Conservation (phyloP, 129 eudicot species). For the Flaveria robusta region DNA sequence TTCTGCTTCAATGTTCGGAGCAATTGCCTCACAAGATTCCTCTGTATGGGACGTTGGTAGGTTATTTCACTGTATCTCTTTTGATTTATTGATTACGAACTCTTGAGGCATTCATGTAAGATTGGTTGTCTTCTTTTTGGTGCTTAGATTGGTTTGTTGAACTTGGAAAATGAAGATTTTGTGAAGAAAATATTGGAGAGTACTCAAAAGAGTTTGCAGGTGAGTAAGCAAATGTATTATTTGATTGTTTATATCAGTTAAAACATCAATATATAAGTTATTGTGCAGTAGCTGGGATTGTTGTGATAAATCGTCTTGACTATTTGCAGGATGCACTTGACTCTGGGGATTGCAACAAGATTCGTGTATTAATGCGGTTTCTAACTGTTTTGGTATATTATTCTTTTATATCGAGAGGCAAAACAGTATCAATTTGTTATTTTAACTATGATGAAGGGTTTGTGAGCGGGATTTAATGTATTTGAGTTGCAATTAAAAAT, state of each 20-base stretch:
- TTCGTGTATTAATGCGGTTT: conserved; percentile 81
- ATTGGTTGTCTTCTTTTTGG: not conserved
- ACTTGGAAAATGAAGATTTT: conserved; percentile 85
- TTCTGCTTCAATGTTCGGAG: conserved; percentile 89
- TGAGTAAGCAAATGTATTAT: conserved; percentile 27
- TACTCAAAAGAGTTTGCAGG: conserved; percentile 77
- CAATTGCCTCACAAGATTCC: conserved; percentile 98
- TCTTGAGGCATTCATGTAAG: not conserved
- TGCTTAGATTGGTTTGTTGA: conserved; percentile 80
- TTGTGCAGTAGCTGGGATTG: not conserved
- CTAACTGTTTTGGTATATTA: conserved; percentile 83
- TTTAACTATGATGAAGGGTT: conserved; percentile 9
- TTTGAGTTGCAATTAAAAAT: conserved; percentile 4
- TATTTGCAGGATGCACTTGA: conserved; percentile 66
- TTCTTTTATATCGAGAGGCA: not conserved
- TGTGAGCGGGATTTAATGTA: not conserved
- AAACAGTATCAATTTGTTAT: not conserved
- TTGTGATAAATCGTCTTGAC: conserved; percentile 10
- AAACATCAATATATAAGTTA: not conserved
- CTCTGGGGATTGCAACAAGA: conserved; percentile 67
- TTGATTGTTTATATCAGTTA: not conserved
- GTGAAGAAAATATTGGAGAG: conserved; percentile 64
- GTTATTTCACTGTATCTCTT: conserved; percentile 14
- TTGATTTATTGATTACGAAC: not conserved
- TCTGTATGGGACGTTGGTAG: conserved; percentile 86